A percentile compares a stretch with the other conserved stretches of the same genome.
These are phyloP conservation scores for Volvox africanus DNA, from an alignment of 139 green algal species.

Conservation along the genomic window DNA sequence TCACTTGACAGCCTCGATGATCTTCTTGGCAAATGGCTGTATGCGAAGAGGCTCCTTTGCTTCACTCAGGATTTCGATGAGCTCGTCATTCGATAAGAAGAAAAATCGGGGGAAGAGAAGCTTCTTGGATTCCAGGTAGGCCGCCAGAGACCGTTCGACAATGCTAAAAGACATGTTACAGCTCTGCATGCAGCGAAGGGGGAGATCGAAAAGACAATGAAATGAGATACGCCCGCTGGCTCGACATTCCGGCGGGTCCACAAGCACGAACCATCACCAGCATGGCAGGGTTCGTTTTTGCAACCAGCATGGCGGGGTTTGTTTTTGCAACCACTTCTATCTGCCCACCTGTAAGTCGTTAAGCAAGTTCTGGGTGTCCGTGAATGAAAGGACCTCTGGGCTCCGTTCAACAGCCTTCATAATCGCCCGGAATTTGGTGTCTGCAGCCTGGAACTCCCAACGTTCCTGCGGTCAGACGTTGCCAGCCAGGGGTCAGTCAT, in stretches of 20 bases:
- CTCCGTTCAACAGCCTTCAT: slow-evolving; percentile 52
- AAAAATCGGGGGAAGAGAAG: slow-evolving; percentile 72
- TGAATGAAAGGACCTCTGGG: slow-evolving; percentile 59
- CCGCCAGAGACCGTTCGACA: slow-evolving; percentile 63
- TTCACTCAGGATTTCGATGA: slow-evolving; percentile 78
- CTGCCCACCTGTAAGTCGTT: slow-evolving; percentile 57
- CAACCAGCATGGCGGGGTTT: no score
- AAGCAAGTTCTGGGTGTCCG: slow-evolving; percentile 65
- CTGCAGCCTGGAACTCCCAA: slow-evolving; percentile 54
- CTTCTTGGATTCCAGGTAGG: slow-evolving; percentile 72
- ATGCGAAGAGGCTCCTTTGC: slow-evolving; percentile 69
- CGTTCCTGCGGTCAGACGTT: slow-evolving; percentile 17
- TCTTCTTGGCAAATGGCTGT: slow-evolving; percentile 80
- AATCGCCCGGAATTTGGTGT: slow-evolving; percentile 59
- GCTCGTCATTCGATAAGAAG: slow-evolving; percentile 79
- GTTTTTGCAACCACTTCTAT: no score
- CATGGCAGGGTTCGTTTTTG: no score
- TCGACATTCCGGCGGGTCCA: no score
- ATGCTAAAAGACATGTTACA: slow-evolving; percentile 51
- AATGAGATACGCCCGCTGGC: no score
- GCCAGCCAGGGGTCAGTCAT: background rate
- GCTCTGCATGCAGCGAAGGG: slow-evolving; percentile 12
- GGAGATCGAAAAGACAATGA: no score
- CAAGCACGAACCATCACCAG: no score
- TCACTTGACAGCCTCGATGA: slow-evolving; percentile 74